Conservation (phyloP, 2,329 filamentous ascomycete genomes). For the Hansfordia pulvinata region DNA sequence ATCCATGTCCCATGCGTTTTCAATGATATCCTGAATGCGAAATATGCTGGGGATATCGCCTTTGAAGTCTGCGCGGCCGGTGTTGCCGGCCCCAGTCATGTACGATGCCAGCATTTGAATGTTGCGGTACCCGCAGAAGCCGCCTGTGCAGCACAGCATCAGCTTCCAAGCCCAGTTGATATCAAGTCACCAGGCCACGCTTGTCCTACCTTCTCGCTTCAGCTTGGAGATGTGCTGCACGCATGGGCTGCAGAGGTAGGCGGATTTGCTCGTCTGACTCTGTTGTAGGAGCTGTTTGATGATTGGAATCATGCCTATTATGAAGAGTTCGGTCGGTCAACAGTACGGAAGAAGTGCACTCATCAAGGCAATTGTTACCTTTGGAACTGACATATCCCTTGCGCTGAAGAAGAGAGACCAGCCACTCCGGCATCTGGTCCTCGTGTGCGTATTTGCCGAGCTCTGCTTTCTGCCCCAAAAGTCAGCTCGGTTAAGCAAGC, state of each 20-base stretch:
- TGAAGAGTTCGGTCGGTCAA: constrained; percentile 30
- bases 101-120: constrained; percentile 86
- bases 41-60: constrained; percentile 61
- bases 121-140: constrained; percentile 91
- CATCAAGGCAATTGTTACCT: not conserved
- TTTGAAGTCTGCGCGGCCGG: constrained; percentile 46
- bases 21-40: constrained; percentile 73
- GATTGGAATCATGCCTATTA: constrained; percentile 43
- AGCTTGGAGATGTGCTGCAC: constrained; percentile 75
- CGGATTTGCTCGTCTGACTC: constrained; percentile 49
- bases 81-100: constrained; percentile 43
- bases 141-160: constrained; percentile 32
- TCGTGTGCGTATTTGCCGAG: constrained; percentile 63
- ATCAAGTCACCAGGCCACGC: too few species aligned
- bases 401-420: constrained; percentile 46
- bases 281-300: constrained; percentile 50
- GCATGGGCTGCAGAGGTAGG: constrained; percentile 66
- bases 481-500: constrained; percentile 4
- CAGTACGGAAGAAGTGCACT: not conserved
- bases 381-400: constrained; percentile 40
- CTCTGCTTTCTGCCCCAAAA: constrained; percentile 36
- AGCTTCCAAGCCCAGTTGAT: too few species aligned
- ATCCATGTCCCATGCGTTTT: constrained; percentile 79
- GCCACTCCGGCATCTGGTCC: constrained; percentile 59
- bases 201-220: constrained; percentile 47